A percentile compares a stretch with the other conserved stretches of the same genome.
phyloP scores from a whole-genome alignment of 1,284 basidiomycete genomes.

The Chalciporus sp. region DNA sequence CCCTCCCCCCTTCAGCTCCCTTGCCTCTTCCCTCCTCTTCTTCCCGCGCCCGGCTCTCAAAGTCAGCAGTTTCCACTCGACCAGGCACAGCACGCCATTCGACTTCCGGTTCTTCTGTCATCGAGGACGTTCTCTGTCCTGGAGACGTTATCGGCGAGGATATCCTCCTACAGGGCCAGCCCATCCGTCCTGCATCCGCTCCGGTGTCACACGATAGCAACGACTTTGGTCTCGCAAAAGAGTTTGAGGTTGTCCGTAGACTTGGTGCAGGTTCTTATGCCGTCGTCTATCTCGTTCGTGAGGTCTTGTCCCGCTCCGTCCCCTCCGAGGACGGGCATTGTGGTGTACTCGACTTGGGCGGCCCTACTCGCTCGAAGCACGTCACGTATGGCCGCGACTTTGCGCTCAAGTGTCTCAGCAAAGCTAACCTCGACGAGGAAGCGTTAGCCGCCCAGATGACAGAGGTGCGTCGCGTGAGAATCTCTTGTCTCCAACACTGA shows the following conservation, averaged over 20 bases:
- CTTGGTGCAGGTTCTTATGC: slow-evolving; percentile 91
- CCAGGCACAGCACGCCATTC: slow-evolving; percentile 28
- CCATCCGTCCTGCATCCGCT: slow-evolving; percentile 52
- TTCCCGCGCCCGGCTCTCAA: slow-evolving; percentile 31
- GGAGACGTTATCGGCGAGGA: slow-evolving; percentile 75
- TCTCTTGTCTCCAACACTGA: slow-evolving; percentile 8
- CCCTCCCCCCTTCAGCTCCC: slow-evolving; percentile 20
- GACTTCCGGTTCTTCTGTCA: slow-evolving; percentile 46
- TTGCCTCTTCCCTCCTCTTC: slow-evolving; percentile 35
- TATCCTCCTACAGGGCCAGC: slow-evolving; percentile 62
- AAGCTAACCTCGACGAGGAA: slow-evolving; percentile 87
- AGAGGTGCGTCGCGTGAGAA: slow-evolving; percentile 58
- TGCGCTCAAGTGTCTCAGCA: slow-evolving; percentile 95
- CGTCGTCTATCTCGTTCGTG: slow-evolving; percentile 90
- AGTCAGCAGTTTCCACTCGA: slow-evolving; percentile 22
- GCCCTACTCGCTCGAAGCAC: slow-evolving; percentile 40
- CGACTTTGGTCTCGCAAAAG: slow-evolving; percentile 53
- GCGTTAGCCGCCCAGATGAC: slow-evolving; percentile 85
- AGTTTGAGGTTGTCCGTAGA: slow-evolving; percentile 83
- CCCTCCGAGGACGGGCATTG: slow-evolving; percentile 65
- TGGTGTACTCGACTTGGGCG: slow-evolving; percentile 63
- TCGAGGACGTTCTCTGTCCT: slow-evolving; percentile 67
- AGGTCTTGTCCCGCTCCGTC: slow-evolving; percentile 67
- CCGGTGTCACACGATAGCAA: slow-evolving; percentile 33
- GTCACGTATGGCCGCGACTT: slow-evolving; percentile 82